Evolutionary conservation across 805 yeast genomes (phyloP), one percentile per base, ranked within the genome.

Genomic region (Candida sanyiensis): DNA sequence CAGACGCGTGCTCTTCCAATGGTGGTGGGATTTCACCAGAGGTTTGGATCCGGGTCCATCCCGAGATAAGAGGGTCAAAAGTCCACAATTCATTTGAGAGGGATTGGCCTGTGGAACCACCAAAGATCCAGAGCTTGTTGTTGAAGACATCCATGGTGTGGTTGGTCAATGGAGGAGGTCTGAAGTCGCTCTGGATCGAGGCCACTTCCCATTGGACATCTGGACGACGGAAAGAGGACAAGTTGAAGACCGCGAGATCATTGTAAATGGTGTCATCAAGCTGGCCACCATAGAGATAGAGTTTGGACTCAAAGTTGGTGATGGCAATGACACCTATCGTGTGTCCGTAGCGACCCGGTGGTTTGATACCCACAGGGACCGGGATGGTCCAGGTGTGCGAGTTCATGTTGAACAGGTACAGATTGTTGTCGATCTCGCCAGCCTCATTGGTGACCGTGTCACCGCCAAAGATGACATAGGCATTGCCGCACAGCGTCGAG

Each of bases 241-340:
- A 69, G 59, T 93, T 97, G 62, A 87, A 93, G 43, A 77, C 77
- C 66, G 83, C 81, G 53, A 90, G 63, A 59, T 93, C 97, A 58
- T 82, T 80, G 62, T 85, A 89, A 50, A 73, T 74, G 13, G 77
- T 77, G 49, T 82, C 85, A 58, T 88, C 93, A 47, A 89, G 73
- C 61, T 90, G 97, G 42, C 99, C 99, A 41, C 98, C 99, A 64
- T 87, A 93, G 5, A 93, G 69, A 59, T 80, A 93, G 34, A 93
- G 67, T 38, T 68, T 69, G 0, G 77, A 67, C 49, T 74, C 76
- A 50, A 69, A 68, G 47, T 79, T 77, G 13, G 74, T 68, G 28
- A 75, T 72, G 13, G 80, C 72, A 38, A 88, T 77, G 20, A 86
- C 90, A 1, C 83, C 78, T 39, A 93, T 74, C 34, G 94, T 79